Percentiles rank a stretch among this genome's conserved stretches.
These are phyloP conservation scores for Lasiosphaeris hirsuta DNA, from an alignment of 495 filamentous ascomycete species.

Conservation along the genomic window DNA sequence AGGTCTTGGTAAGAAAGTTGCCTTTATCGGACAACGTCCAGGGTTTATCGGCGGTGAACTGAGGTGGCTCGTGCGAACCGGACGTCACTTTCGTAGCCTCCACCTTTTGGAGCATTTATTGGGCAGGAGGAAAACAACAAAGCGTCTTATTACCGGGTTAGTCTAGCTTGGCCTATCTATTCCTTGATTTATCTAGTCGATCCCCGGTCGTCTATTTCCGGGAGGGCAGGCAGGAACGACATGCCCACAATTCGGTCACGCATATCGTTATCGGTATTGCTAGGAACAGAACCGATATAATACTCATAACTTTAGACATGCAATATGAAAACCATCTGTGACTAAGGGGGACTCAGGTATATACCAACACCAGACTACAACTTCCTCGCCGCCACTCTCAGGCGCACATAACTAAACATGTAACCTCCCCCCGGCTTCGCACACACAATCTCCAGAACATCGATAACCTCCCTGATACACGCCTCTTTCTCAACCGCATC, in stretches of 20 bases:
- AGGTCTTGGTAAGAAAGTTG: neutral
- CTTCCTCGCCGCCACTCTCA: conserved; percentile 62
- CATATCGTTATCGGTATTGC: no score
- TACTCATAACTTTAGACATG: no score
- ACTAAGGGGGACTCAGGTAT: no score
- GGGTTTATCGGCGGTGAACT: conserved; percentile 1
- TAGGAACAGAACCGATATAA: no score
- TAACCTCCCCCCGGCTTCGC: conserved; percentile 54
- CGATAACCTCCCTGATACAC: conserved; percentile 53
- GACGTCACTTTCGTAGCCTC: conserved; percentile 14
- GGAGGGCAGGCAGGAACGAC: no score
- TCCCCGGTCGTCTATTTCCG: no score
- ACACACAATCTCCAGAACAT: conserved; percentile 54
- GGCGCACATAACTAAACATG: conserved; percentile 67
- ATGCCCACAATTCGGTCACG: no score
- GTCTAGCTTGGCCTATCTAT: no score
- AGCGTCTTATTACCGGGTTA: no score
- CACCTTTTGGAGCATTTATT: neutral
- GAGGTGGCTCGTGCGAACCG: neutral
- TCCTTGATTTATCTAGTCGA: no score
- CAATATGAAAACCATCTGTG: no score
- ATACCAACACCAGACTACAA: conserved; percentile 18
- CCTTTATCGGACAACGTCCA: neutral
- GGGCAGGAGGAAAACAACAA: no score
- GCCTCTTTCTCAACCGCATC: conserved; percentile 46